phyloP scores from a whole-genome alignment of 2,329 filamentous ascomycete genomes.

The Trichoderma semiorbis region DNA sequence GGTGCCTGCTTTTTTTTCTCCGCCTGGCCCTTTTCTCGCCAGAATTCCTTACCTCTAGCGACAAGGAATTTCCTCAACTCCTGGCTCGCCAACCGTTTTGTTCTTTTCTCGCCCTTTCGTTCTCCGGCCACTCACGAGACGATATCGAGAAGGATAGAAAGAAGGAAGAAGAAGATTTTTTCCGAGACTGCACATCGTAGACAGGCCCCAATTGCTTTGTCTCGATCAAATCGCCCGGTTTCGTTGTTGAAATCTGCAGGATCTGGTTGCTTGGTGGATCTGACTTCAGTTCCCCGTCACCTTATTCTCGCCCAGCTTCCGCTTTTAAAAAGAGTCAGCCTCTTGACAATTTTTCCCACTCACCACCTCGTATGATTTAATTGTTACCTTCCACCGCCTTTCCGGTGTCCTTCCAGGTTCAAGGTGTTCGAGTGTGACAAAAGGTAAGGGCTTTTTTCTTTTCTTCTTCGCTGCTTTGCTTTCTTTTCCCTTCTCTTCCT shows the following conservation, averaged over 20 bases:
- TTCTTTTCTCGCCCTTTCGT: conserved; percentile 25
- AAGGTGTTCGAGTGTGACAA: conserved; percentile 14
- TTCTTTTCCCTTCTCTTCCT: background rate
- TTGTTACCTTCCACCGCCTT: conserved; percentile 9
- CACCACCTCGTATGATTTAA: conserved; percentile 20
- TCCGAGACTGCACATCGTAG: conserved; percentile 28
- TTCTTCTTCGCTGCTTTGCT: background rate
- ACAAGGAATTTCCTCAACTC: conserved; percentile 39
- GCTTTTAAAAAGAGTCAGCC: conserved; percentile 3
- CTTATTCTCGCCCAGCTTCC: conserved; percentile 1
- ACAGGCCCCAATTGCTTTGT: conserved; percentile 11
- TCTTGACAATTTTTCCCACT: conserved; percentile 9
- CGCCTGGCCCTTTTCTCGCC: conserved; percentile 19
- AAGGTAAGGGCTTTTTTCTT: conserved; percentile 1
- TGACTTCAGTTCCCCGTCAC: conserved; percentile 15
- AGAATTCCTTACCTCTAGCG: conserved; percentile 43
- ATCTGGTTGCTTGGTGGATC: conserved; percentile 4
- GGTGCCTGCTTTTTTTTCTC: conserved; percentile 16
- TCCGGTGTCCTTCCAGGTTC: conserved; percentile 1
- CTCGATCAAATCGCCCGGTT: conserved; percentile 8
- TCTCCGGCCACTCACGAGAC: conserved; percentile 25
- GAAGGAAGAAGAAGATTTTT: conserved; percentile 22
- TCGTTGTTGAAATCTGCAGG: background rate
- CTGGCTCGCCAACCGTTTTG: conserved; percentile 26
- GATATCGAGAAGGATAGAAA: conserved; percentile 23